phyloP scores from a whole-genome alignment of 176 grass and related monocot genomes.

The Carex pumila region DNA sequence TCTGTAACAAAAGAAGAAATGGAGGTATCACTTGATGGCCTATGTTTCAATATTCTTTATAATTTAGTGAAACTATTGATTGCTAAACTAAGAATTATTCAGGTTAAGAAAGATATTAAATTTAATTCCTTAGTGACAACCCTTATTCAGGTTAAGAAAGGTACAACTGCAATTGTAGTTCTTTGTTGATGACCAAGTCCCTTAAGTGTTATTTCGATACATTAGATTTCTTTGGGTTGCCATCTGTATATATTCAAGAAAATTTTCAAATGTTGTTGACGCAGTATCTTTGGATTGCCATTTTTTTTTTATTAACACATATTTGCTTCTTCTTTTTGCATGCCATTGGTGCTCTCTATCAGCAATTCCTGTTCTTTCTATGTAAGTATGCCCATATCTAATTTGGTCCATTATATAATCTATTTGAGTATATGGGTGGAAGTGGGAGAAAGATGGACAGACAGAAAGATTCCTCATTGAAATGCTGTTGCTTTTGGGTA shows the following conservation, averaged over 20 bases:
- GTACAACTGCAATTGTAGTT: background rate
- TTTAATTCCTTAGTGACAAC: background rate
- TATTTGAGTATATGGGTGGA: background rate
- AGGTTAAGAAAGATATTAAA: background rate
- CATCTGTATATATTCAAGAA: background rate
- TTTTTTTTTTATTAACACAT: background rate
- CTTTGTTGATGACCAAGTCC: background rate
- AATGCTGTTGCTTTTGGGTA: background rate
- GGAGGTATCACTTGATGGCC: background rate
- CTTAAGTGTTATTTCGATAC: background rate
- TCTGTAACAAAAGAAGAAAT: background rate
- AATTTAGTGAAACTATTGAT: background rate
- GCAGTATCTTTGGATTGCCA: background rate
- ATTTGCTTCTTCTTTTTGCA: slow-evolving; percentile 31
- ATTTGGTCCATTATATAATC: background rate
- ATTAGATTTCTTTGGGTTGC: background rate
- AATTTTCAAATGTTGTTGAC: background rate
- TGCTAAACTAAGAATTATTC: background rate
- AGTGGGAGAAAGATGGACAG: background rate
- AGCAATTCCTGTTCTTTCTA: slow-evolving; percentile 99
- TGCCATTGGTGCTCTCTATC: slow-evolving; percentile 37
- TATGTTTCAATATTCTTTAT: background rate
- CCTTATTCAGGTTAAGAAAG: background rate
- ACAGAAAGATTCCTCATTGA: slow-evolving; percentile 5
- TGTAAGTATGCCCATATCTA: slow-evolving; percentile 46